Base-by-base conservation (phyloP, 257 asterid species). In the Avicennia marina region DNA sequence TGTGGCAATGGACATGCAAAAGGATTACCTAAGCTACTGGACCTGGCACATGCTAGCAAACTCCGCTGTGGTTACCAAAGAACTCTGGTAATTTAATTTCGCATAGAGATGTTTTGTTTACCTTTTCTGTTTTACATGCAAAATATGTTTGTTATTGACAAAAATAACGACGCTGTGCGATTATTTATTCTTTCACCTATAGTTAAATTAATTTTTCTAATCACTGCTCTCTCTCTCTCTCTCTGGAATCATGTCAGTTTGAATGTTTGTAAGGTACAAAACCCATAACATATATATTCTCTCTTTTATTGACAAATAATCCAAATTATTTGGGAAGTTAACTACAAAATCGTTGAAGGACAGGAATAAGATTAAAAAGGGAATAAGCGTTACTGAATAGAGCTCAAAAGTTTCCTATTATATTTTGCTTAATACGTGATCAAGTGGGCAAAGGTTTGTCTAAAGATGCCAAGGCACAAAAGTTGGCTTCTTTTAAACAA, bases 391-490 rank as follows among this genome's bases (percentile, higher is more conserved):
- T n/a, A n/a, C n/a, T n/a, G n/a, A n/a, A n/a, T n/a, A n/a, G n/a
- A n/a, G n/a, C n/a, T n/a, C n/a, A n/a, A n/a, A n/a, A n/a, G n/a
- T n/a, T n/a, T n/a, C n/a, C n/a, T n/a, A n/a, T n/a, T n/a, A n/a
- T n/a, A n/a, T n/a, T n/a, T n/a, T n/a, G 25, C 9, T 18, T 1
- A 58, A 39, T 11, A 29, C 43, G 34, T 69, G 68, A 10, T 13
- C 74, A 81, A 90, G 94, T 87, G 51, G 95, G 95, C 63, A 79
- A 84, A 69, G 95, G 95, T 17, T 65, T 87, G 58, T 68, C 78
- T 7, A 72, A 72, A 62, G 86, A 87, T 67, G 90, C 31, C 11
- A 81, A 75, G 64, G 95, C 95, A 7, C 79, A 67, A 60, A 70
- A 73, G 59, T 71, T 87, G 78, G 90, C 90, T 59, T 84, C 84